Evolutionary conservation across 148 eudicot genomes (phyloP).

Genomic region (Agrostemma githago): DNA sequence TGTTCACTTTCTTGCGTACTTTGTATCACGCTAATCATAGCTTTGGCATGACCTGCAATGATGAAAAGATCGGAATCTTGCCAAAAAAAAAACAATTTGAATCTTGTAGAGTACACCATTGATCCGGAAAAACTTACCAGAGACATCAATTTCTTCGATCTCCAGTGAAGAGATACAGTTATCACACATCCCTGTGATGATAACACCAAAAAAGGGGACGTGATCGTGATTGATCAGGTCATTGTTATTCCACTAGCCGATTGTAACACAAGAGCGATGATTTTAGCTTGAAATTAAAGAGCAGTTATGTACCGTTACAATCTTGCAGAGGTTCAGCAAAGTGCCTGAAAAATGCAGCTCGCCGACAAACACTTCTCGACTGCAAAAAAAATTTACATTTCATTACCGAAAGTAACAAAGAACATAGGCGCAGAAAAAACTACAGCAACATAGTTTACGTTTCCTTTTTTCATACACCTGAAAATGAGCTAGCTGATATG

Average conservation of each 20-base stretch:
- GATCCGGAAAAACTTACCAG: slow-evolving; percentile 43
- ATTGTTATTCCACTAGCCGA: background rate
- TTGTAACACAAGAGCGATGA: background rate
- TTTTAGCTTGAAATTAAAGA: background rate
- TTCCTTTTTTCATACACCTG: too few species aligned
- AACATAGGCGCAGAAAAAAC: background rate
- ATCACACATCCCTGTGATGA: slow-evolving; percentile 86
- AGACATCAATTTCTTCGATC: slow-evolving; percentile 70
- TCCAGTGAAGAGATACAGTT: slow-evolving; percentile 67
- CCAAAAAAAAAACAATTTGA: too few species aligned
- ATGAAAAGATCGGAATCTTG: background rate
- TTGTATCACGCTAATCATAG: slow-evolving; percentile 62
- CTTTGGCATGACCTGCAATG: slow-evolving; percentile 65
- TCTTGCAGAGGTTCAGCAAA: slow-evolving; percentile 91
- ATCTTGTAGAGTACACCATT: background rate
- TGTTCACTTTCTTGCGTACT: slow-evolving; percentile 66
- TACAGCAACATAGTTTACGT: background rate
- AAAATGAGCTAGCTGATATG: background rate
- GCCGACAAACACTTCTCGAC: slow-evolving; percentile 78
- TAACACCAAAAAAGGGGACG: background rate
- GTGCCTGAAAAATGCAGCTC: slow-evolving; percentile 84
- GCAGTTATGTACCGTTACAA: slow-evolving; percentile 61
- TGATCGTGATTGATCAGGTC: background rate
- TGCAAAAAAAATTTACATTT: slow-evolving; percentile 24
- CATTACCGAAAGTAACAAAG: background rate